phyloP scores from a whole-genome alignment of 2,329 filamentous ascomycete genomes.

The Pseudocercospora eumusae region DNA sequence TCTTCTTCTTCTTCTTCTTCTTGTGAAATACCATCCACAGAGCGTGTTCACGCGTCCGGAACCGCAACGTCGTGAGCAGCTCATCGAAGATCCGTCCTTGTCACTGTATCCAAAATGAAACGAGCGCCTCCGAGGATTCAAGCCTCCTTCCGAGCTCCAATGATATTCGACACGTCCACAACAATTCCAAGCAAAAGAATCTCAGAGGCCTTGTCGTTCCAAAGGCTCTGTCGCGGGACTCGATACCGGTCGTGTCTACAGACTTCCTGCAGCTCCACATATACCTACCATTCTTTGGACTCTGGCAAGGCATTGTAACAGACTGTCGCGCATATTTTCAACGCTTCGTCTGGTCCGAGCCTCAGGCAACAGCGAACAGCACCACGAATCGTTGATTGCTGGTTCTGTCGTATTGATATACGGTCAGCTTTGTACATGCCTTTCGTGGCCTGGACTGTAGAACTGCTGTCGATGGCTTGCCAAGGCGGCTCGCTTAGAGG shows the following conservation, averaged over 20 bases:
- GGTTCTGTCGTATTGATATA: not conserved
- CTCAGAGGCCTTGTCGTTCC: not conserved
- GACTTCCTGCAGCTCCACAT: not conserved
- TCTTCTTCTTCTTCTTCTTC: no score
- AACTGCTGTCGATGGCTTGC: not conserved
- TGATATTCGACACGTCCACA: not conserved
- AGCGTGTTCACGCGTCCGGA: not conserved
- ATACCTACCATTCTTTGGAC: not conserved
- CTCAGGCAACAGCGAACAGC: not conserved
- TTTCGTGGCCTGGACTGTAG: not conserved
- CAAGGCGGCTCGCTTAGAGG: not conserved
- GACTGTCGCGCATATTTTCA: not conserved
- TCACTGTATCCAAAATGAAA: not conserved
- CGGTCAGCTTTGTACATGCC: not conserved
- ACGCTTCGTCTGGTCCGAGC: not conserved
- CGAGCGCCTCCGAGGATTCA: not conserved
- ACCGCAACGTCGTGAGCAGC: not conserved
- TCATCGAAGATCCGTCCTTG: not conserved
- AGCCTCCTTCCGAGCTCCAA: not conserved
- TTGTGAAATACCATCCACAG: not conserved
- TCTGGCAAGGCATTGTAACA: not conserved
- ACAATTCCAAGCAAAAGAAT: not conserved
- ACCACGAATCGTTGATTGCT: not conserved
- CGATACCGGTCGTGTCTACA: not conserved
- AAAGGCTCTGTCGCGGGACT: not conserved